Conservation (phyloP, 768 basidiomycete genomes). For the Psilocybe subaeruginosa region DNA sequence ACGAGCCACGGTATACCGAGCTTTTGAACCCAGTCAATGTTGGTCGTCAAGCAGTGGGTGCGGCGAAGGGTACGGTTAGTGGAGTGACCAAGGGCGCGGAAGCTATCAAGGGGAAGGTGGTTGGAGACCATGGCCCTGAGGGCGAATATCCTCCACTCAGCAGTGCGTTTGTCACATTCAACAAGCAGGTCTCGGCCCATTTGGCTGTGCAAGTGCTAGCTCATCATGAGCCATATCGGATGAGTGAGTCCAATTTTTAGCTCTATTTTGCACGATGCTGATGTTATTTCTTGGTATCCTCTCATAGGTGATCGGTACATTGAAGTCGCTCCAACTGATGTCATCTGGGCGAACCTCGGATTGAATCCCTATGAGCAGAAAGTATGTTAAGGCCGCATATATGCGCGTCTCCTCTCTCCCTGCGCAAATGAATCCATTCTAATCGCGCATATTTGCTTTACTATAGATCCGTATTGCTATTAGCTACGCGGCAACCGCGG, state of each 20-base stretch:
- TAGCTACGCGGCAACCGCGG: constrained; percentile 78
- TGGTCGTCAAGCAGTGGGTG: constrained; percentile 24
- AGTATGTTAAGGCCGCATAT: constrained; percentile 27
- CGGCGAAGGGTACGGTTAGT: constrained; percentile 26
- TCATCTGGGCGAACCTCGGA: constrained; percentile 90
- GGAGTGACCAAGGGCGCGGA: constrained; percentile 28
- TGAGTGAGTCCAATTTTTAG: constrained; percentile 46
- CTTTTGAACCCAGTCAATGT: constrained; percentile 20
- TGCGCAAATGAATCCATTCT: neutral
- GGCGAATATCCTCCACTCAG: constrained; percentile 59
- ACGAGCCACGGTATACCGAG: constrained; percentile 2
- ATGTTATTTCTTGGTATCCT: neutral
- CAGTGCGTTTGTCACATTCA: constrained; percentile 89
- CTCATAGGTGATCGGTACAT: constrained; percentile 57
- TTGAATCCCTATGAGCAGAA: constrained; percentile 89
- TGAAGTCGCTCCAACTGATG: constrained; percentile 86
- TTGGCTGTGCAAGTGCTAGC: constrained; percentile 75
- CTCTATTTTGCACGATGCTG: neutral
- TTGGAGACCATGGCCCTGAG: constrained; percentile 17
- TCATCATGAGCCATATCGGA: constrained; percentile 83
- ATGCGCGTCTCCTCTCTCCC: neutral
- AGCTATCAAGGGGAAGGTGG: constrained; percentile 24
- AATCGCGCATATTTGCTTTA: neutral
- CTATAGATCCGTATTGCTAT: constrained; percentile 55
- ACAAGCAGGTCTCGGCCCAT: constrained; percentile 92